A percentile compares a stretch with the other conserved stretches of the same genome.
These are phyloP conservation scores for Penicillium freii DNA, from an alignment of 2,329 filamentous ascomycete genomes.

Conservation along the genomic window DNA sequence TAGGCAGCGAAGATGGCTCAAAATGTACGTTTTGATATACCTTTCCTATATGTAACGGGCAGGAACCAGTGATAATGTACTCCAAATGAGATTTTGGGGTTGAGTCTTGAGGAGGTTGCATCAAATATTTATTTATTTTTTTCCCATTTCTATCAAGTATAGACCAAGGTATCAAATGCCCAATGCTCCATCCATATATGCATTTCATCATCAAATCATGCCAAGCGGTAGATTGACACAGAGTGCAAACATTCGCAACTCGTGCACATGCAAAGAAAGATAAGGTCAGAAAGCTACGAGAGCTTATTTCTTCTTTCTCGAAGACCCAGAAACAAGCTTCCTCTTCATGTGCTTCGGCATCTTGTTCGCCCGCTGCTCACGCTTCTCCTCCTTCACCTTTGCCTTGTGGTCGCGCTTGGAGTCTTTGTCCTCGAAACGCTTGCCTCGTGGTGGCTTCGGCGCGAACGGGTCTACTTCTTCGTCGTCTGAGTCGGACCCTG, in stretches of 20 bases:
- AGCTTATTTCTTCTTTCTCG: slow-evolving; percentile 38
- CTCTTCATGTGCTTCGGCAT: slow-evolving; percentile 97
- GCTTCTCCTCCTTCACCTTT: slow-evolving; percentile 91
- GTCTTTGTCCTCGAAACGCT: slow-evolving; percentile 87
- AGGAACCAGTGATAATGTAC: background rate
- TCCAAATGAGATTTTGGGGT: background rate
- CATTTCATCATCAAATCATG: slow-evolving; percentile 33
- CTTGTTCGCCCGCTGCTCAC: slow-evolving; percentile 89
- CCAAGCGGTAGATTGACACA: slow-evolving; percentile 15
- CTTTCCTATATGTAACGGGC: too few species aligned
- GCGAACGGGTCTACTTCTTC: slow-evolving; percentile 54
- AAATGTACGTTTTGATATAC: too few species aligned
- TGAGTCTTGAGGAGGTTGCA: background rate
- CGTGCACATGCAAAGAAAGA: slow-evolving; percentile 18
- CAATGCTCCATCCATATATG: slow-evolving; percentile 31
- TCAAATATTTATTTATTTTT: slow-evolving; percentile 6
- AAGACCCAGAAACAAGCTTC: slow-evolving; percentile 36
- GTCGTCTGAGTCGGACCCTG: slow-evolving; percentile 44
- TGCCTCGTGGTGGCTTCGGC: slow-evolving; percentile 70
- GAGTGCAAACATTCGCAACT: slow-evolving; percentile 14
- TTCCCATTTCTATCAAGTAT: slow-evolving; percentile 19
- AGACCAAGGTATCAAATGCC: slow-evolving; percentile 28
- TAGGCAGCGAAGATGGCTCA: too few species aligned
- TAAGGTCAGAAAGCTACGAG: slow-evolving; percentile 8
- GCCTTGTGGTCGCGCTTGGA: slow-evolving; percentile 84